Evolutionary conservation across 495 filamentous ascomycete species (phyloP).

Genomic region (Thermothielavioides terrestris): DNA sequence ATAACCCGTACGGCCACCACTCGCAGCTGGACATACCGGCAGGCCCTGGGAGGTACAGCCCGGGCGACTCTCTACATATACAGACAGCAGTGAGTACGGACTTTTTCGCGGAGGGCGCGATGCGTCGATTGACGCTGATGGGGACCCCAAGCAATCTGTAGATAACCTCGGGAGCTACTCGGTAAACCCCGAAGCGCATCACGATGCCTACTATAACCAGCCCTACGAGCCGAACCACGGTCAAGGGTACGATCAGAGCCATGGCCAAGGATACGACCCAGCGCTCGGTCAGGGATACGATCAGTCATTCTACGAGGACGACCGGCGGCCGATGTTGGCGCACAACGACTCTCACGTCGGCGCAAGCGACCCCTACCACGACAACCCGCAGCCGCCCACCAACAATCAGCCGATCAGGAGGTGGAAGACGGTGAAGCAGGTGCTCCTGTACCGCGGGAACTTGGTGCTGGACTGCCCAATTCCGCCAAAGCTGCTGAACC

Average conservation of each 20-base stretch:
- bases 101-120: not conserved
- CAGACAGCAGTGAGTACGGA: constrained; percentile 58
- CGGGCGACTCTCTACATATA: constrained; percentile 57
- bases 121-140: constrained; percentile 6
- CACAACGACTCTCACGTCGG: constrained; percentile 38
- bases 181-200: constrained; percentile 72
- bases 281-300: constrained; percentile 47
- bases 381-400: constrained; percentile 42
- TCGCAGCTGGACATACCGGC: constrained; percentile 60
- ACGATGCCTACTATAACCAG: constrained; percentile 77
- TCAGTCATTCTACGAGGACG: constrained; percentile 31
- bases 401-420: constrained; percentile 56
- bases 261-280: constrained; percentile 56
- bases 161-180: constrained; percentile 67
- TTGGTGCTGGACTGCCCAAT: constrained; percentile 96
- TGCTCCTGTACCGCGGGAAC: constrained; percentile 93
- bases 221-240: constrained; percentile 64
- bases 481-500: constrained; percentile 75
- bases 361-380: constrained; percentile 39
- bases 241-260: constrained; percentile 44
- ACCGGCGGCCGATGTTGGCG: constrained; percentile 43
- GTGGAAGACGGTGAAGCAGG: constrained; percentile 98
- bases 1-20: constrained; percentile 48
- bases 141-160: constrained; percentile 57
- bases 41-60: constrained; percentile 38